Percentiles rank a stretch among this genome's conserved stretches.
Evolutionary conservation across 2,329 filamentous ascomycete genomes (phyloP).

Genomic region (Stagonosporopsis vannaccii): DNA sequence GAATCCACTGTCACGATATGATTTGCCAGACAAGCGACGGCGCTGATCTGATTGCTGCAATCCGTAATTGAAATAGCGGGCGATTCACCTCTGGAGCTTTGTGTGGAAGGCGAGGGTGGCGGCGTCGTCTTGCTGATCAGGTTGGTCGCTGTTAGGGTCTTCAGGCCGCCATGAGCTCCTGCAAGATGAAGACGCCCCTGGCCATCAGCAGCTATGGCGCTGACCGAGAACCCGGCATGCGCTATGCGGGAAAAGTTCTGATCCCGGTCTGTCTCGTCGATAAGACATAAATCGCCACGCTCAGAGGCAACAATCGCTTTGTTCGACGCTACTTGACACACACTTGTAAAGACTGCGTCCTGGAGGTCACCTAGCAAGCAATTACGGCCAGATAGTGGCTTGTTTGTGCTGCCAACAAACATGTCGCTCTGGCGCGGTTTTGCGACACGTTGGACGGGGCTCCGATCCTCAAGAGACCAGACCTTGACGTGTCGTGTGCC

Average conservation of each 20-base stretch:
- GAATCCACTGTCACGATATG: constrained; percentile 69
- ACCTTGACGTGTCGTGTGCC: constrained; percentile 92
- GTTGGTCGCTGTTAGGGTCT: constrained; percentile 53
- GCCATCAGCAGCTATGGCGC: constrained; percentile 68
- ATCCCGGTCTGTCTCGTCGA: constrained; percentile 77
- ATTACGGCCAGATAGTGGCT: constrained; percentile 84
- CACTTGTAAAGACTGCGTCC: constrained; percentile 84
- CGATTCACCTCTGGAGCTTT: constrained; percentile 42
- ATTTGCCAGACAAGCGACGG: constrained; percentile 48
- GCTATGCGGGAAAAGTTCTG: constrained; percentile 74
- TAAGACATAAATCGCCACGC: constrained; percentile 84
- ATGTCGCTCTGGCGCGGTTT: constrained; percentile 46
- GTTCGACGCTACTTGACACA: constrained; percentile 73
- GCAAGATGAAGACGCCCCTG: constrained; percentile 71
- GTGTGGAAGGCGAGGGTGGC: constrained; percentile 44
- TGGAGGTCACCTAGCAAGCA: constrained; percentile 82
- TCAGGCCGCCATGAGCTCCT: constrained; percentile 67
- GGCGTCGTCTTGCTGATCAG: constrained; percentile 41
- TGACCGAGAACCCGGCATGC: constrained; percentile 71
- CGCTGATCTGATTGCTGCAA: constrained; percentile 44
- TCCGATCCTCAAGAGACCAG: constrained; percentile 81
- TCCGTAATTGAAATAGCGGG: constrained; percentile 39
- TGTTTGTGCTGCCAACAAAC: constrained; percentile 53
- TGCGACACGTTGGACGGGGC: constrained; percentile 58
- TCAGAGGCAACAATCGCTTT: constrained; percentile 87